Base-by-base conservation (phyloP, 2,329 filamentous ascomycete genomes). In the Rutstroemia sp. region DNA sequence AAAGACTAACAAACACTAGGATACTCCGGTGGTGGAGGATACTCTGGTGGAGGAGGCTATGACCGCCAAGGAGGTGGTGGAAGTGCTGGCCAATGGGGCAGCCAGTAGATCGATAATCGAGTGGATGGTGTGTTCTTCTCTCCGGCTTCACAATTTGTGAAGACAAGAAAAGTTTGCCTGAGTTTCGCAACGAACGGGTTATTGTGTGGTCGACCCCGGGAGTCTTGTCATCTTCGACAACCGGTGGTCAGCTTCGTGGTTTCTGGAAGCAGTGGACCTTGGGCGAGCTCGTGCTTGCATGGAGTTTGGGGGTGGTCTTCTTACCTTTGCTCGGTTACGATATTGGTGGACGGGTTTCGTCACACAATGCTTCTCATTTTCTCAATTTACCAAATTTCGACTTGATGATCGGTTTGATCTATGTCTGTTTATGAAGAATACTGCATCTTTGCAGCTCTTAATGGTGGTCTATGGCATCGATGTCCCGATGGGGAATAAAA, bases 161-260 rank as follows among this genome's bases (percentile, higher is more conserved):
- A 41, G 62, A 63, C 56, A 67, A 65, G 63, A 67, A 67, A 68
- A 67, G 64, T 65, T 60, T 64, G 65, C 64, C 67, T 64, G 63
- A 65, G 63, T 49, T 39, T 57, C 62, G 58, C 65, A 65, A 65
- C 64, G 60, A 67, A 45, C 67, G 60, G 64, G 66, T 65, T 64
- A 66, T 67, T 68, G 64, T 67, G 67, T 61, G 64, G 65, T 64
- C 45, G 56, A 54, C 59, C 60, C 58, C 23, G 2, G 48, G 23
- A 23, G 23, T 23, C 23, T 59, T 63, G 53, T 62, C 64, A 58
- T 38, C 39, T 46, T 56, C 56, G 61, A 42, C 62, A 56, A 56
- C 58, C 14, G 51, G 42, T 34, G 61, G 60, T 67, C 57, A 61
- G 59, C 64, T 57, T 67, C 64, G 65, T 66, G 66, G 65, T 66